These are phyloP conservation scores for Xylariaceae sp. DNA, from an alignment of 2,329 filamentous ascomycete genomes.

Conservation along the genomic window DNA sequence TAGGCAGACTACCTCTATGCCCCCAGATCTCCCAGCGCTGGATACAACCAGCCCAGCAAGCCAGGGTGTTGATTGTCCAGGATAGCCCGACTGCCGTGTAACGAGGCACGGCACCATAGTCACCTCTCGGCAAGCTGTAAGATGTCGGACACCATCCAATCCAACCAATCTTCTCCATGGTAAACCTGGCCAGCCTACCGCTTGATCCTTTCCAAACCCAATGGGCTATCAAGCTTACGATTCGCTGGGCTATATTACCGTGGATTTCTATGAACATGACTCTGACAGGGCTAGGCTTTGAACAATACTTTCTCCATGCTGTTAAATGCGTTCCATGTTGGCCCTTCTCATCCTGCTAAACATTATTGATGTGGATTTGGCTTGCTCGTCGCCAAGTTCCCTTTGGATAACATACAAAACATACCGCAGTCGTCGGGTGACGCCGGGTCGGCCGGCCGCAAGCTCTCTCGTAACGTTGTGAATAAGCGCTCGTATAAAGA, in stretches of 20 bases:
- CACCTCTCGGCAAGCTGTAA: conserved; percentile 25
- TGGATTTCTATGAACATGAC: conserved; percentile 20
- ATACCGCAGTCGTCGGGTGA: conserved; percentile 35
- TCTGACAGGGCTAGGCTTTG: not conserved
- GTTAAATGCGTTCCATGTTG: conserved; percentile 11
- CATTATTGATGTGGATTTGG: conserved; percentile 23
- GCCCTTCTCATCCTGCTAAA: conserved; percentile 22
- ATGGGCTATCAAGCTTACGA: not conserved
- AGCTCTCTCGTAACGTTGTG: conserved; percentile 35
- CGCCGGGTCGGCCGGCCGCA: conserved; percentile 31
- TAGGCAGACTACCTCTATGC: conserved; percentile 18
- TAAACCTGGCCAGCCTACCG: conserved; percentile 6
- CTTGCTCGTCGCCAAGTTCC: conserved; percentile 22
- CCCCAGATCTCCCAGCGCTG: conserved; percentile 12
- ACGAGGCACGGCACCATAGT: conserved; percentile 24
- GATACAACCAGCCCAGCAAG: not conserved
- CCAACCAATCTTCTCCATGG: conserved; percentile 24
- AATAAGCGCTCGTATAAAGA: conserved; percentile 30
- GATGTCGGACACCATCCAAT: conserved; percentile 24
- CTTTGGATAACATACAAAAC: conserved; percentile 31
- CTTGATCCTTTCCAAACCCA: conserved; percentile 1
- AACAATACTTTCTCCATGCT: not conserved
- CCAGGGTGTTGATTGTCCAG: conserved; percentile 20
- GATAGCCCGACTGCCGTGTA: conserved; percentile 29
- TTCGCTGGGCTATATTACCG: not conserved